Evolutionary conservation across 1,139 yeast species (phyloP), one percentile per base, ranked within the genome.

Genomic region (Candida pseudoviswanathii): DNA sequence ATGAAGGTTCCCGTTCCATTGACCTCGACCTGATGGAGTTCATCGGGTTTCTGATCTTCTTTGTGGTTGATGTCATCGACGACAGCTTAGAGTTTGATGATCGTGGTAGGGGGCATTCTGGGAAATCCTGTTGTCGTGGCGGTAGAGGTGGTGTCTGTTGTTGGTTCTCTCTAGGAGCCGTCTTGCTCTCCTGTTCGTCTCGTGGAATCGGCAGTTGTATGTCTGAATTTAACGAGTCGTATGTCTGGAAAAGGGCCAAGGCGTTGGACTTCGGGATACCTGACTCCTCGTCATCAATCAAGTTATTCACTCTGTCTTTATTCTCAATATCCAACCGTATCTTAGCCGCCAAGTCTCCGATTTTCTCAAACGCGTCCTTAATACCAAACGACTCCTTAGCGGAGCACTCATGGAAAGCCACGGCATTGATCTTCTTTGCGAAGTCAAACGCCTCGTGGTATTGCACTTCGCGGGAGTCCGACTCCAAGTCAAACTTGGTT

Each of bases 361-460:
- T 45, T 27, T 10, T 31, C 9, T 58, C 54, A 53, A 73, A 73
- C 1, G 66, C 67, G 5, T 66, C 69, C 1, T 60, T 59, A 2
- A 73, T 58, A 3, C 61, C 60, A 0, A 54, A 43, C 4, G 63
- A 65, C 24, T 54, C 47, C 39, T 54, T 54, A 1, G 74, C 57
- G 43, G 73, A 65, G 32, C 69, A 65, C 55, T 75, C 79, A 24
- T 50, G 36, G 47, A 68, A 72, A 11, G 53, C 51, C 2, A 67
- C 24, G 0, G 76, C 77, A 4, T 64, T 64, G 7, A 70, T 56
- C 5, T 54, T 45, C 2, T 52, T 31, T 5, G 75, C 70, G 46
- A 73, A 63, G 4, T 50, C 58, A 33, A 51, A 11, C 0, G 73
- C 78, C 48, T 72, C 71, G 3, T 63, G 64, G 46, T 47, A 60